Evolutionary conservation across 768 basidiomycete species (phyloP).

Genomic region (Russula foetens): DNA sequence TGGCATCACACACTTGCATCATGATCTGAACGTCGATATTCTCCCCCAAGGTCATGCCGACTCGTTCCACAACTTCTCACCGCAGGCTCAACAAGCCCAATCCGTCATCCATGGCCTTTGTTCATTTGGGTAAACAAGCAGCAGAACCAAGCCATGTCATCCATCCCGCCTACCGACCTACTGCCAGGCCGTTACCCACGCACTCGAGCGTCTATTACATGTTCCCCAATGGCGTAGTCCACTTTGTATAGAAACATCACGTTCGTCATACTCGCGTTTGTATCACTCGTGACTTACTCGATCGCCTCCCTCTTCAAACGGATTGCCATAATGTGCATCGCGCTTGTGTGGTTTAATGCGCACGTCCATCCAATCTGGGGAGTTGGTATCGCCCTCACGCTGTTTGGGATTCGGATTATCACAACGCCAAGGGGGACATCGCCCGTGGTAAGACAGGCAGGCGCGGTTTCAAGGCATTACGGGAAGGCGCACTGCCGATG

Average conservation of each 20-base stretch:
- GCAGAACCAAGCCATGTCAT: conserved; percentile 34
- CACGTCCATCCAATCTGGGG: conserved; percentile 76
- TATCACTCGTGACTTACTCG: conserved; percentile 97
- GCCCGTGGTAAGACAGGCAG: conserved; percentile 88
- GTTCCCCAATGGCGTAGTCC: conserved; percentile 89
- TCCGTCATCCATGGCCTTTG: conserved; percentile 88
- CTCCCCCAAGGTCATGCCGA: conserved; percentile 95
- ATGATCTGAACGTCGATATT: too few species aligned
- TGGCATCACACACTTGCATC: too few species aligned
- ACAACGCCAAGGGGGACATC: conserved; percentile 86
- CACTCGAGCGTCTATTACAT: conserved; percentile 76
- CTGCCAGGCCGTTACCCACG: conserved; percentile 28
- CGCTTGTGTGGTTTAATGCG: conserved; percentile 95
- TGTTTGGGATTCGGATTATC: conserved; percentile 91
- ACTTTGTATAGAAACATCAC: conserved; percentile 98
- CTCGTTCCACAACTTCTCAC: conserved; percentile 32
- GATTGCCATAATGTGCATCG: conserved; percentile 95
- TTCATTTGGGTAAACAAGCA: conserved; percentile 59
- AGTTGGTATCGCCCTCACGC: conserved; percentile 85
- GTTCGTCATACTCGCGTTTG: conserved; percentile 90
- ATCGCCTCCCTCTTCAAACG: conserved; percentile 98
- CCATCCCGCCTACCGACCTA: conserved; percentile 39
- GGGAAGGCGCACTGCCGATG: conserved; percentile 60
- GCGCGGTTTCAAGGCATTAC: conserved; percentile 63
- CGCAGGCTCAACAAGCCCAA: conserved; percentile 97